Evolutionary conservation across 768 basidiomycete species (phyloP), one percentile per base, ranked within the genome.

Genomic region (Phanerochaete carnosa): DNA sequence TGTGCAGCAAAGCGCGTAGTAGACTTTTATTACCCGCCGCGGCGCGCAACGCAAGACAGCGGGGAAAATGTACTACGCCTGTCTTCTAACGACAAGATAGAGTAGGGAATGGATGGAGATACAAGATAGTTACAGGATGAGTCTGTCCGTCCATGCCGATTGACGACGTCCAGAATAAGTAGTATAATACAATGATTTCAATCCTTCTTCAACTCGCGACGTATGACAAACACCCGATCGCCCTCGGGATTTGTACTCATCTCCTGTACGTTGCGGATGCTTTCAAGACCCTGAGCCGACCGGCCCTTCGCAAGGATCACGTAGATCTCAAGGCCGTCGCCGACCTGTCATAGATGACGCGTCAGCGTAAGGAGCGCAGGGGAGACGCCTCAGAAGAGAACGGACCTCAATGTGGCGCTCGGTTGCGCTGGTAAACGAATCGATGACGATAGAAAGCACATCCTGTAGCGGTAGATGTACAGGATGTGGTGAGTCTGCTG

Each of bases 321-420:
- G 69, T 89, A 96, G 63, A 96, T 91, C 72, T 98, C 95, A 35
- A 98, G 82, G 3, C 93, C 94, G 72, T 98, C 96, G 46, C 96
- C 96, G 64, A 99, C 95, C 91, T 93, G 35, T 19, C 25, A 55
- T 3, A 28, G 29, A 26, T 19, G 43, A 9, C 28, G 39, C 12
- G 37, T 46, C 45, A 59, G 29, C 13, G 45, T 30, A 45, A 12
- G 32, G 29, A 28, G 50, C 30, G 47, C 6, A 57, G n/a, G 32
- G 39, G 39, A 33, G 22, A 12, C 32, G 46, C 23, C 28, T 37
- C 19, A 35, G 22, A 64, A 11, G 52, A 45, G 65, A 33, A 68
- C 80, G 62, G 62, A 92, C 92, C 85, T 98, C 95, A 71, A 98
- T 98, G 75, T 98, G 96, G 65, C 97, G 87, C 77, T 99, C 97